phyloP scores from a whole-genome alignment of 2,329 filamentous ascomycete species.

The Ophiosphaerella korrae region DNA sequence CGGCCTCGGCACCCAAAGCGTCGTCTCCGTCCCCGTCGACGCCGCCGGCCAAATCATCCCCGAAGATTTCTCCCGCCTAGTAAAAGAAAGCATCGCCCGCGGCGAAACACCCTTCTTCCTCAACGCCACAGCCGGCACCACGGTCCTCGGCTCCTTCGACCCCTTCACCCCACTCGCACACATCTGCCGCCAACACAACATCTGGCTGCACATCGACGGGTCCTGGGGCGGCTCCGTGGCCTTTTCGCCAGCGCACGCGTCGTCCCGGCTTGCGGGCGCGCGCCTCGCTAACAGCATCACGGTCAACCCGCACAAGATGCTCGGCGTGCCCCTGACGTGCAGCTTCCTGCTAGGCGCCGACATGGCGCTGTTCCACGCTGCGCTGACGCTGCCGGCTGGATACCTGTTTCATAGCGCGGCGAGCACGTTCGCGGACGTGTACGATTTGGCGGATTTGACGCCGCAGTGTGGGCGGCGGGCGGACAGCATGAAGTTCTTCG shows the following conservation, averaged over 20 bases:
- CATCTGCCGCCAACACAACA: slow-evolving; percentile 70
- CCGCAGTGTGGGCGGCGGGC: slow-evolving; percentile 89
- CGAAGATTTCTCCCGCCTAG: slow-evolving; percentile 64
- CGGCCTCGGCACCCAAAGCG: slow-evolving; percentile 77
- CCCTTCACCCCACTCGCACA: slow-evolving; percentile 72
- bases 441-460: slow-evolving; percentile 90
- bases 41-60: slow-evolving; percentile 72
- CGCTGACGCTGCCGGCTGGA: slow-evolving; percentile 84
- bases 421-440: slow-evolving; percentile 58
- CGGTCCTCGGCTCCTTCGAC: slow-evolving; percentile 88
- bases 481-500: slow-evolving; percentile 84
- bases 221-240: slow-evolving; percentile 87
- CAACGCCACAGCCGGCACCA: slow-evolving; percentile 94
- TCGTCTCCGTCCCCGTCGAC: slow-evolving; percentile 78
- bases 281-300: slow-evolving; percentile 81
- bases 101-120: slow-evolving; percentile 90
- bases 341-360: slow-evolving; percentile 85
- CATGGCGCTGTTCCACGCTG: slow-evolving; percentile 74
- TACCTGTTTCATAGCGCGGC: slow-evolving; percentile 63
- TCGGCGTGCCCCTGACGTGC: slow-evolving; percentile 88
- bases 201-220: slow-evolving; percentile 94
- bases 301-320: slow-evolving; percentile 97
- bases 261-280: slow-evolving; percentile 69
- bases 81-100: slow-evolving; percentile 65
- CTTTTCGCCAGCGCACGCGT: slow-evolving; percentile 66